Evolutionary conservation across 257 asterid genomes (phyloP).

Genomic region (Nicotiana undulata): DNA sequence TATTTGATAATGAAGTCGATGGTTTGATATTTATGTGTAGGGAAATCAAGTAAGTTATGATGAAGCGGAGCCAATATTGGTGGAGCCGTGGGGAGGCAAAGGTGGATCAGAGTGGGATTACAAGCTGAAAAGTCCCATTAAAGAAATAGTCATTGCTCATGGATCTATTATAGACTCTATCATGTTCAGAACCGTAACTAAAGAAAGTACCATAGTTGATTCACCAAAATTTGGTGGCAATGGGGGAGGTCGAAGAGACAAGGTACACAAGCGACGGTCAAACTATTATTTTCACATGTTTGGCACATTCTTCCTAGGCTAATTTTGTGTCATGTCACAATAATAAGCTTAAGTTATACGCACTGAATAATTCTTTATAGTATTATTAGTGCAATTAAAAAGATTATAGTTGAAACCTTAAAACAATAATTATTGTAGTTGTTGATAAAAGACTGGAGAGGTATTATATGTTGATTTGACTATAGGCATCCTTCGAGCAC

Average conservation of each 20-base stretch:
- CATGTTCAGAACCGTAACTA: not conserved
- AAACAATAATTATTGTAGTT: too few relatives aligned
- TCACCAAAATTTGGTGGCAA: constrained; percentile 8
- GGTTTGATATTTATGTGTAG: not conserved
- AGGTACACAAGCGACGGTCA: too few relatives aligned
- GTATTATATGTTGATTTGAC: too few relatives aligned
- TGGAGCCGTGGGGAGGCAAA: constrained; percentile 1
- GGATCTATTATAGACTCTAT: not conserved
- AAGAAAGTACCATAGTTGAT: not conserved
- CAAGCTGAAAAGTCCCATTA: not conserved
- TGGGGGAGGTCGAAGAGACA: not conserved
- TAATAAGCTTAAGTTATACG: too few relatives aligned
- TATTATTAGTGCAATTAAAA: too few relatives aligned
- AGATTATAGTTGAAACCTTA: too few relatives aligned
- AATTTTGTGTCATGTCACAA: too few relatives aligned
- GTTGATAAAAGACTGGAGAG: too few relatives aligned
- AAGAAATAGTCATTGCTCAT: not conserved
- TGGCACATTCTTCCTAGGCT: not conserved
- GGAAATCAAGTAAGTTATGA: constrained; percentile 1
- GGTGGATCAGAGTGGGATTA: constrained; percentile 11
- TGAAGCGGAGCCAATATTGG: not conserved
- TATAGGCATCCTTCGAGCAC: too few relatives aligned
- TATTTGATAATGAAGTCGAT: not conserved
- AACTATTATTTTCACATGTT: not conserved
- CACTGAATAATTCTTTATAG: too few relatives aligned